Evolutionary conservation across 208 protist species (phyloP), one percentile per base, ranked within the genome.

Genomic region (Leishmania gerbilli): DNA sequence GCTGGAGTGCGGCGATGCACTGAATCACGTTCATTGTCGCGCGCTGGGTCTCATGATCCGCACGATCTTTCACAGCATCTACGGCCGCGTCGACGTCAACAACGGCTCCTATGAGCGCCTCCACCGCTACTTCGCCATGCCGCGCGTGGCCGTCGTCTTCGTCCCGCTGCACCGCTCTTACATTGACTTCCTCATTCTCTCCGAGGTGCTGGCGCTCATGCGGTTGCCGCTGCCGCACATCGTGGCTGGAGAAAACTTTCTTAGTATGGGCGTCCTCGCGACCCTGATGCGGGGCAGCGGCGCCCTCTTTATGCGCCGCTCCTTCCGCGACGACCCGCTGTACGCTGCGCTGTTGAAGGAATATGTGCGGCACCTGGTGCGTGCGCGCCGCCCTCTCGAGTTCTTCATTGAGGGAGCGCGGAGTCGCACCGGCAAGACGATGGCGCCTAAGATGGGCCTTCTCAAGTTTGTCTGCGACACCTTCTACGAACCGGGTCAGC

Each of bases 401-500:
- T 98, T 98, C 76, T 98, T 97, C 85, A 96, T 97, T 68, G 94
- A 98, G 79, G 95, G 94, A 56, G 92, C 86, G 67, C 91, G 95
- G 37, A 97, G 92, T 76, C 90, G 96, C 64, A 95, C 91, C 1
- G 95, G 95, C 55, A 98, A 98, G 80, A 97, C 90, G 67, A 88
- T 96, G 83, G 64, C 76, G 64, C 96, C 96, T 4, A 98, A 96
- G 84, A 76, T 98, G 64, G 96, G 96, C 51, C 91, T 98, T n/a
- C 90, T 98, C 60, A 97, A 97, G 77, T 97, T 96, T 67, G 87
- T 97, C 69, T 86, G 84, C 27, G 92, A 98, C 78, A 83, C 93
- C 13, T 96, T 95, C 51, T 93, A 95, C 53, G 87, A 95, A 19
- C 76, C 77, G 11, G 67, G 65, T 13, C 80, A 84, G 64, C 80